These are phyloP conservation scores for Beauveria bassiana DNA, from an alignment of 2,329 filamentous ascomycete genomes.

Conservation along the genomic window DNA sequence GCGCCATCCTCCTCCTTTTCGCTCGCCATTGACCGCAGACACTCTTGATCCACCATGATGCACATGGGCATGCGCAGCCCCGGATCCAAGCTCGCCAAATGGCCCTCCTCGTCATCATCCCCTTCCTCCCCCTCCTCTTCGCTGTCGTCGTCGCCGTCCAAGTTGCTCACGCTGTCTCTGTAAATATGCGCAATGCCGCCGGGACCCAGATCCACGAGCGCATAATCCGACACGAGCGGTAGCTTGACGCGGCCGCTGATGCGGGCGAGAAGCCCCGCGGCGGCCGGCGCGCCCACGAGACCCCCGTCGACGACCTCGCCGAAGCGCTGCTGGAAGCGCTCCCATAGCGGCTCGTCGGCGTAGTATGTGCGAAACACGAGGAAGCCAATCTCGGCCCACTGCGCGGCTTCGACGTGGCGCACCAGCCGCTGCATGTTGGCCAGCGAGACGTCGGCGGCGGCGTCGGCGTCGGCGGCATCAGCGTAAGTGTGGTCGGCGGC, in stretches of 20 bases:
- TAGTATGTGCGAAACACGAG: slow-evolving; percentile 1
- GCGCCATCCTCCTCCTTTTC: not conserved
- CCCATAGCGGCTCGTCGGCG: not conserved
- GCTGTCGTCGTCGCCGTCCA: not conserved
- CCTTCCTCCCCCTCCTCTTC: not conserved
- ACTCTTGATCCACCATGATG: slow-evolving; percentile 3
- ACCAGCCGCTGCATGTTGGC: not conserved
- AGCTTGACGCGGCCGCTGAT: not conserved
- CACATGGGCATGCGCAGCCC: slow-evolving; percentile 4
- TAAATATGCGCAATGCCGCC: not conserved
- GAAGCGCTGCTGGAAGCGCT: not conserved
- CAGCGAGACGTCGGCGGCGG: not conserved
- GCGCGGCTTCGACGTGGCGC: not conserved
- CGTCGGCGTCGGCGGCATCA: too few species aligned
- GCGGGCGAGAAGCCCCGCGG: not conserved
- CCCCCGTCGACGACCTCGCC: not conserved
- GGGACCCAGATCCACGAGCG: not conserved
- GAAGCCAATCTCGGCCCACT: not conserved
- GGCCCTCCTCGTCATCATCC: not conserved
- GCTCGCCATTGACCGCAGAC: not conserved
- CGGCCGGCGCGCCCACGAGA: not conserved
- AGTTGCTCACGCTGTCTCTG: not conserved
- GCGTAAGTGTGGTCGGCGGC: not conserved
- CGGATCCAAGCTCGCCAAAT: not conserved
- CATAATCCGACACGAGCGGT: not conserved